These are phyloP conservation scores for Lasiosphaeria ovina DNA, from an alignment of 495 filamentous ascomycete species.

Conservation along the genomic window DNA sequence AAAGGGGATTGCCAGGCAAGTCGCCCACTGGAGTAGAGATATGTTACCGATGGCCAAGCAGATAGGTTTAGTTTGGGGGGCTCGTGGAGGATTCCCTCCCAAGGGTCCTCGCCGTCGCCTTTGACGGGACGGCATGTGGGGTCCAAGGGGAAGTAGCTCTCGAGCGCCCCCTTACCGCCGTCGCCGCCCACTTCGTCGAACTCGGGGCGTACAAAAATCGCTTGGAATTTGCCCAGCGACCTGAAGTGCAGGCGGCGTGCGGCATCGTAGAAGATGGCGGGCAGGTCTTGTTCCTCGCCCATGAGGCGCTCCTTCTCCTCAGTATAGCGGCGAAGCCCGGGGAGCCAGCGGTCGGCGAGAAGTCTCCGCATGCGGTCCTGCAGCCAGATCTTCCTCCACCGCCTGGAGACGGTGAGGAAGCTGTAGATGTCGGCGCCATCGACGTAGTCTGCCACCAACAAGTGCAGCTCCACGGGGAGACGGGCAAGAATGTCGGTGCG, in stretches of 20 bases:
- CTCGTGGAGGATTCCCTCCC: not conserved
- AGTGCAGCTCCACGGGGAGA: conserved; percentile 36
- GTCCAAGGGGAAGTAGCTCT: not conserved
- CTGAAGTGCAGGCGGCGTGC: conserved; percentile 5
- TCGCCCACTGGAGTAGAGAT: conserved; percentile 28
- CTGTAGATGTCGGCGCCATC: conserved; percentile 19
- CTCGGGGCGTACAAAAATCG: conserved; percentile 1
- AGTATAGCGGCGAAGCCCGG: conserved; percentile 17
- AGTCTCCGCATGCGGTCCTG: conserved; percentile 18
- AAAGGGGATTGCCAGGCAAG: conserved; percentile 27
- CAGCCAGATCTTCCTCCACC: conserved; percentile 31
- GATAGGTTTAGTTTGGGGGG: not conserved
- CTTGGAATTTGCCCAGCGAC: conserved; percentile 15
- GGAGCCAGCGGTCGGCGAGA: conserved; percentile 22
- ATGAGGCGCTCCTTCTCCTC: not conserved
- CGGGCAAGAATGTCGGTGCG: conserved; percentile 28
- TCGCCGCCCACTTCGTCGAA: conserved; percentile 9
- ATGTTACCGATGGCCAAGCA: not conserved
- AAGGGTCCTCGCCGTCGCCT: not conserved
- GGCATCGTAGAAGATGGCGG: not conserved
- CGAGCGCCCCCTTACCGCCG: not conserved
- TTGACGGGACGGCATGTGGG: not conserved
- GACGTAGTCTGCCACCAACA: conserved; percentile 26
- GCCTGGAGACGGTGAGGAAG: conserved; percentile 32
- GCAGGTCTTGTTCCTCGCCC: not conserved